Percentiles rank a stretch among this genome's conserved stretches.
Evolutionary conservation across 495 filamentous ascomycete genomes (phyloP).

Genomic region (Alectoria sarmentosa): DNA sequence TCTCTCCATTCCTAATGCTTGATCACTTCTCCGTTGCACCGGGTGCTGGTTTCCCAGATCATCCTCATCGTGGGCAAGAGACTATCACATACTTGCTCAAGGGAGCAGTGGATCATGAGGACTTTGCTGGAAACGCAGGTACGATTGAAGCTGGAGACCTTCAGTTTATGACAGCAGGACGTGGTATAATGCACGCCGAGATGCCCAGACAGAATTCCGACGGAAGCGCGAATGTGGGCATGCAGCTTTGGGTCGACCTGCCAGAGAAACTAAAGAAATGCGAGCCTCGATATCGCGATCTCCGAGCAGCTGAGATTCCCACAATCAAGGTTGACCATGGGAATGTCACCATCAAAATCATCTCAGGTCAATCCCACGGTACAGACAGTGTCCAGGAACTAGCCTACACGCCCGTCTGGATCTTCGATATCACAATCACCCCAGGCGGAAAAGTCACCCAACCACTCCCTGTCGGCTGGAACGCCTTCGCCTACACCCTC

Average conservation of each 20-base stretch:
- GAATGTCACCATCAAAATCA: constrained; percentile 78
- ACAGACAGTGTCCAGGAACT: constrained; percentile 81
- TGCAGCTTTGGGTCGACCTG: constrained; percentile 95
- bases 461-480: constrained; percentile 73
- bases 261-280: constrained; percentile 73
- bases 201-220: constrained; percentile 81
- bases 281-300: constrained; percentile 87
- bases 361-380: constrained; percentile 74
- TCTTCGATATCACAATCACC: constrained; percentile 76
- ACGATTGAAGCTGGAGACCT: constrained; percentile 80
- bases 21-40: constrained; percentile 82
- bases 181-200: constrained; percentile 92
- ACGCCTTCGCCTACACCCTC: constrained; percentile 81
- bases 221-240: constrained; percentile 71
- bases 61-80: constrained; percentile 70
- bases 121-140: constrained; percentile 84
- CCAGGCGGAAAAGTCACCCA: constrained; percentile 72
- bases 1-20: constrained; percentile 95
- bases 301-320: constrained; percentile 72
- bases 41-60: constrained; percentile 84
- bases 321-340: constrained; percentile 57
- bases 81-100: constrained; percentile 87
- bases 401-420: constrained; percentile 93
- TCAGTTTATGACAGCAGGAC: constrained; percentile 96
- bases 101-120: constrained; percentile 89